Evolutionary conservation across 1,284 basidiomycete genomes (phyloP).

Genomic region (Mycena sp.): DNA sequence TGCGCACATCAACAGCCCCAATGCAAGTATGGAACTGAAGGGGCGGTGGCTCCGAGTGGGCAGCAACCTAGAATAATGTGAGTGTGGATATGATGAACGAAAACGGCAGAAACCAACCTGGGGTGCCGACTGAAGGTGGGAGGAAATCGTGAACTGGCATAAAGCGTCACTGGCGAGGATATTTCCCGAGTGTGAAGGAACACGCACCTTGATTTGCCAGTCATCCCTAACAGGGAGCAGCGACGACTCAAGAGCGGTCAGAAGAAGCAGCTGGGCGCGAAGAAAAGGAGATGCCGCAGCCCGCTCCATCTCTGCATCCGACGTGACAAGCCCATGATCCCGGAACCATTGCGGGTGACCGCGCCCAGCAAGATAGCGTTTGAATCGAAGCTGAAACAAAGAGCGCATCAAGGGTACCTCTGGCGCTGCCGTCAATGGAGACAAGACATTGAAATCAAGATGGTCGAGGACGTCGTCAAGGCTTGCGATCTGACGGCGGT

Average conservation of each 20-base stretch:
- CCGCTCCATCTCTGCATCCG: not conserved
- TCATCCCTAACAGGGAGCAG: slow-evolving; percentile 3
- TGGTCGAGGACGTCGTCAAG: not conserved
- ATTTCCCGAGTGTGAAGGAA: not conserved
- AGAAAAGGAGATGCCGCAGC: not conserved
- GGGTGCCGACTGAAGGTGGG: not conserved
- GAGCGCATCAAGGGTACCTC: not conserved
- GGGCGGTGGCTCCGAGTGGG: not conserved
- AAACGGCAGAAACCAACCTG: too few species aligned
- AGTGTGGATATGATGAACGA: too few species aligned
- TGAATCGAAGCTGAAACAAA: slow-evolving; percentile 13
- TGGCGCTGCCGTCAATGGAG: not conserved
- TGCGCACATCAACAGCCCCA: slow-evolving; percentile 2
- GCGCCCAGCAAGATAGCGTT: slow-evolving; percentile 13
- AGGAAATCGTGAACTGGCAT: not conserved
- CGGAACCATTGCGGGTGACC: slow-evolving; percentile 12
- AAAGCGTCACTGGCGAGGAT: not conserved
- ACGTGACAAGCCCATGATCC: slow-evolving; percentile 2
- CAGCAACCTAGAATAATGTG: not conserved
- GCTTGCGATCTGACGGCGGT: slow-evolving; percentile 1
- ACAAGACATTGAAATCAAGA: not conserved
- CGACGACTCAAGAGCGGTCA: slow-evolving; percentile 17
- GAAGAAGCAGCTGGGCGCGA: slow-evolving; percentile 2
- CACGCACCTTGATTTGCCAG: slow-evolving; percentile 14
- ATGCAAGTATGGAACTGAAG: slow-evolving; percentile 14